phyloP scores from a whole-genome alignment of 257 asterid genomes.

The Solanum lycopersicoides region DNA sequence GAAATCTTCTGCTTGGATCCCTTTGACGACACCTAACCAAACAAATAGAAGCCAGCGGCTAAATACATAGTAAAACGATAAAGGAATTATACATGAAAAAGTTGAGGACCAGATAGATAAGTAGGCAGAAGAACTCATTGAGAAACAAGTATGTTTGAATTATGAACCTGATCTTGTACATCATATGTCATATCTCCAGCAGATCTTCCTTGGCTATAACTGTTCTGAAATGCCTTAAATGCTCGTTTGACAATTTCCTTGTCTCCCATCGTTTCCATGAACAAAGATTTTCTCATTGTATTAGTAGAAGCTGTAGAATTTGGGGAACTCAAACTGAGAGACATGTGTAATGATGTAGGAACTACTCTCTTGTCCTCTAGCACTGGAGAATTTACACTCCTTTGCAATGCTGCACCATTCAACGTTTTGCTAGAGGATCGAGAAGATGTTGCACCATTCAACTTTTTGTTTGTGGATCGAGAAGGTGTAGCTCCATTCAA shows the following conservation, averaged over 20 bases:
- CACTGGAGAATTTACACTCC: conserved; percentile 18
- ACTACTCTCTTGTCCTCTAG: conserved; percentile 32
- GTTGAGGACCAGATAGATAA: background rate
- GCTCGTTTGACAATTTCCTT: conserved; percentile 87
- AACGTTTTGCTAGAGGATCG: background rate
- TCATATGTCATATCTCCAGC: conserved; percentile 24
- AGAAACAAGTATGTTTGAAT: background rate
- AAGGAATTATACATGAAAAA: background rate
- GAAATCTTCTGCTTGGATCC: conserved; percentile 31
- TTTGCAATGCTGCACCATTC: conserved; percentile 13
- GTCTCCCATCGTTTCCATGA: conserved; percentile 97
- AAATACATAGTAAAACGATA: background rate
- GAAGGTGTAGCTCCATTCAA: background rate
- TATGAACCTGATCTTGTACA: conserved; percentile 32
- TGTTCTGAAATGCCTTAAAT: conserved; percentile 73
- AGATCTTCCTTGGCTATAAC: conserved; percentile 27
- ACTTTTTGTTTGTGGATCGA: background rate
- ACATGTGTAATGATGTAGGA: conserved; percentile 75
- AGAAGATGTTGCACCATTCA: background rate
- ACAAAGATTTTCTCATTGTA: conserved; percentile 59
- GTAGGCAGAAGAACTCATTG: background rate
- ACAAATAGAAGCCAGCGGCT: background rate
- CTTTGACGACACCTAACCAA: conserved; percentile 33
- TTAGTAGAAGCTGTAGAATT: conserved; percentile 24
- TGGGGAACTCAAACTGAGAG: conserved; percentile 59